Conservation (phyloP, 2,329 filamentous ascomycete species). For the Clonostachys sp. region DNA sequence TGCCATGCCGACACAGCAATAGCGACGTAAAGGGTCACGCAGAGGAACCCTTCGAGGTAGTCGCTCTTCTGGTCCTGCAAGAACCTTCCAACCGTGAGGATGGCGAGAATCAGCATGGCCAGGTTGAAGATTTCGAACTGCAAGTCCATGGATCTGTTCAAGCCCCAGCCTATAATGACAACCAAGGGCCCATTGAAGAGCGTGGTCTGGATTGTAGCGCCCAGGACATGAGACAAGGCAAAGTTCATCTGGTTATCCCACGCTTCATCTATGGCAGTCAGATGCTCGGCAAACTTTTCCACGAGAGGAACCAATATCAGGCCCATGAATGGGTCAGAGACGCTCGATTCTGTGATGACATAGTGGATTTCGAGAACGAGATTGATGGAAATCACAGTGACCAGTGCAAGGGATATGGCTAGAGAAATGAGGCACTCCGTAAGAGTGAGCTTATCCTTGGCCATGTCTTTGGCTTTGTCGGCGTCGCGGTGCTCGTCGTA, state of each 20-base stretch:
- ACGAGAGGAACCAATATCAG: constrained; percentile 78
- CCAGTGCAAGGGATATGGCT: constrained; percentile 57
- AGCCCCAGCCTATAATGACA: constrained; percentile 79
- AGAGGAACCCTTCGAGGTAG: constrained; percentile 81
- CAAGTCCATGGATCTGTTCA: constrained; percentile 66
- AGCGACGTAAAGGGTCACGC: constrained; percentile 62
- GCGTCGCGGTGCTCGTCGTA: constrained; percentile 63
- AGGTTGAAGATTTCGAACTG: constrained; percentile 88
- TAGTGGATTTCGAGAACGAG: constrained; percentile 68
- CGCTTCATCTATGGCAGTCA: constrained; percentile 81
- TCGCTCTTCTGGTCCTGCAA: constrained; percentile 84
- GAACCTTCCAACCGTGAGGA: constrained; percentile 84
- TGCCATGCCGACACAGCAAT: constrained; percentile 56
- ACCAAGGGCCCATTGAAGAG: constrained; percentile 82
- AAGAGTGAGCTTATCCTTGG: constrained; percentile 67
- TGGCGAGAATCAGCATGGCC: constrained; percentile 73
- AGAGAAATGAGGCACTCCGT: constrained; percentile 68
- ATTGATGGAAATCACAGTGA: constrained; percentile 69
- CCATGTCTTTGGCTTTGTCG: constrained; percentile 55
- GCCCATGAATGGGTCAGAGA: constrained; percentile 54
- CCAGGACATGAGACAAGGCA: constrained; percentile 79
- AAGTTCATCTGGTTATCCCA: constrained; percentile 83
- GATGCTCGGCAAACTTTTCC: constrained; percentile 81
- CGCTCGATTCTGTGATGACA: constrained; percentile 37
- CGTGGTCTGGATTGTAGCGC: constrained; percentile 83